These are phyloP conservation scores for Solanum sitiens DNA, from an alignment of 257 asterid species.

Conservation along the genomic window DNA sequence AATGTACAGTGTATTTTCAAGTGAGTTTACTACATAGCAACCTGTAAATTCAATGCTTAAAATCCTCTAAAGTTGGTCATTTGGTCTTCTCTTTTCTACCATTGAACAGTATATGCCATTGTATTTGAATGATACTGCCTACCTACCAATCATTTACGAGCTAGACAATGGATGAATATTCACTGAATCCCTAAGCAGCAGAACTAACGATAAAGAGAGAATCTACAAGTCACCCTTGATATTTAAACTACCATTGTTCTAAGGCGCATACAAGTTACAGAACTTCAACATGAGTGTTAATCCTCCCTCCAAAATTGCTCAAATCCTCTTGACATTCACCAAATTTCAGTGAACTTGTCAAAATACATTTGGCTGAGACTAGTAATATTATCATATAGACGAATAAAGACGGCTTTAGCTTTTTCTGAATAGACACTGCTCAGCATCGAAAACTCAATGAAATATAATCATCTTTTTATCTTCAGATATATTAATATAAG, in stretches of 20 bases:
- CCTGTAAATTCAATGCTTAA: background rate
- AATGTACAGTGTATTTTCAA: conserved; percentile 13
- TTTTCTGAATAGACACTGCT: background rate
- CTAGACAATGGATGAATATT: background rate
- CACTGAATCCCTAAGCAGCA: background rate
- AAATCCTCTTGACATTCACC: background rate
- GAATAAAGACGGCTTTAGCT: background rate
- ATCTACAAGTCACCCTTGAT: background rate
- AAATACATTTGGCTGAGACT: background rate
- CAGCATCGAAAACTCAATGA: background rate
- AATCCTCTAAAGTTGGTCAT: background rate
- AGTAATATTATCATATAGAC: background rate
- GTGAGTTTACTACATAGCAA: background rate
- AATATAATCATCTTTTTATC: background rate
- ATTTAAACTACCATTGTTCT: background rate
- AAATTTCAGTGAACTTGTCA: background rate
- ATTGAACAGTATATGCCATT: background rate
- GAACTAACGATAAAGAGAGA: background rate
- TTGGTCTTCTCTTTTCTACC: background rate
- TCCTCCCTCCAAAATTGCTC: background rate
- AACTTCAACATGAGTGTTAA: background rate
- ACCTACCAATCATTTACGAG: background rate
- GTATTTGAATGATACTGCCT: background rate
- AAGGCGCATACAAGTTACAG: background rate
- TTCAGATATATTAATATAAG: background rate